Evolutionary conservation across 140 eudicot species (phyloP), one percentile per base, ranked within the genome.

Genomic region (Cichorium intybus): DNA sequence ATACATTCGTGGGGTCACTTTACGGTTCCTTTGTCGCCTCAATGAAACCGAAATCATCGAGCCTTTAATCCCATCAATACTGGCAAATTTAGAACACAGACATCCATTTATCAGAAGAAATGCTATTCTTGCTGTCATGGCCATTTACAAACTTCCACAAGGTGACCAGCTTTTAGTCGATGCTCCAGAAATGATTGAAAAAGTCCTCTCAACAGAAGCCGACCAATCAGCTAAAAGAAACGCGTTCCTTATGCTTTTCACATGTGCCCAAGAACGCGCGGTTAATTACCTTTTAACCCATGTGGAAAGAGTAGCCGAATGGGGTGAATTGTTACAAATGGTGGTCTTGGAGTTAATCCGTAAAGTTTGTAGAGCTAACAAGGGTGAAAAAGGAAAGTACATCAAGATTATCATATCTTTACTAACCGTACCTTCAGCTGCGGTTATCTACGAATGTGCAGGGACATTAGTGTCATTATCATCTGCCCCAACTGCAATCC

Each of bases 361-460:
- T 5, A 81, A 81, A 75, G 91, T 84, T 28, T 84, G 91, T 22
- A 68, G 91, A 69, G 63, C 84, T 2, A 84, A 84, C 60, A 81
- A 64, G 65, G 77, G 62, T 2, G 81, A 77, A 54, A 84, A 84
- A 24, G 87, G 87, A 68, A 84, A 65, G 51, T 84, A 84, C 51
- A 84, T 81, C 26, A 78, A 71, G 71, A 81, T 84, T 8, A 78
- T 84, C 18, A 74, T 82, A 50, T 82, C 95, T 55, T 34, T 85
- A 31, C 60, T 84, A 39, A 74, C 17, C 45, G 85, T 68, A 10
- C 91, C 87, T 51, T 84, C 91, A 0, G 74, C 91, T 52, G 87
- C 91, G 46, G 91, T 84, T 27, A 49, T 81, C n/a, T 84, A 71
- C 39, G 85, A 84, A 57, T 81, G 91, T 81, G 91, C 87, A 16